Evolutionary conservation across 345 rosid species (phyloP), one percentile per base, ranked within the genome.

Genomic region (Heritiera littoralis): DNA sequence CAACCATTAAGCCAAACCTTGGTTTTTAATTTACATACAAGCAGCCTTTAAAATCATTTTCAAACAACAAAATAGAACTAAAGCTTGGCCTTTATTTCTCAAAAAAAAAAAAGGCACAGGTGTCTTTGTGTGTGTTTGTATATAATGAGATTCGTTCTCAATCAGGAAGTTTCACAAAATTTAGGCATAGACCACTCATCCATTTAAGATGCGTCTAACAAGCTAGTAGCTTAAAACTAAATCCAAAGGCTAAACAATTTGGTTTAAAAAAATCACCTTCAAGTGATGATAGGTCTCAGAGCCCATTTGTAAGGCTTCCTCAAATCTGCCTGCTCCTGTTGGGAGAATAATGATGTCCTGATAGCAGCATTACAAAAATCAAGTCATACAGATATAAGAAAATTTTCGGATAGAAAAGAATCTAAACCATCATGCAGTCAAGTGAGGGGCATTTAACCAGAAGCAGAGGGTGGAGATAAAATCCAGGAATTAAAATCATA

Each of bases 221-320:
- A 43, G 55, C 35, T 38, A 38, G 66, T 1, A 30, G 40, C 48
- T n/a, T 41, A 59, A 12, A 61, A n/a, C 12, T 32, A 45, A 75
- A 72, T 81, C 66, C 41, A 83, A 66, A 75, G 72, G 55, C 58
- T 71, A 72, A 38, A 17, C 0, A 67, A 32, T 20, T 74, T 52
- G 55, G 74, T 79, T 12, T 6, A 72, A 67, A 15, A 79, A 81
- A 81, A 74, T 73, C 85, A 96, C 99, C 98, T 96, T 96, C 77
- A 96, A 89, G 83, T 96, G 99, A 83, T 91, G 94, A 86, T 91
- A 96, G 61, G 95, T 90, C 87, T 96, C 99, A 66, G 99, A 84
- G 81, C 98, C 99, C 95, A 95, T 92, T 81, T 88, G 97, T 80
- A 96, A 81, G 61, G 99, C 99, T 89, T 96, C 99, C 87, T 90